Evolutionary conservation across 805 yeast species (phyloP).

Genomic region (Kurtzmaniella fragi): DNA sequence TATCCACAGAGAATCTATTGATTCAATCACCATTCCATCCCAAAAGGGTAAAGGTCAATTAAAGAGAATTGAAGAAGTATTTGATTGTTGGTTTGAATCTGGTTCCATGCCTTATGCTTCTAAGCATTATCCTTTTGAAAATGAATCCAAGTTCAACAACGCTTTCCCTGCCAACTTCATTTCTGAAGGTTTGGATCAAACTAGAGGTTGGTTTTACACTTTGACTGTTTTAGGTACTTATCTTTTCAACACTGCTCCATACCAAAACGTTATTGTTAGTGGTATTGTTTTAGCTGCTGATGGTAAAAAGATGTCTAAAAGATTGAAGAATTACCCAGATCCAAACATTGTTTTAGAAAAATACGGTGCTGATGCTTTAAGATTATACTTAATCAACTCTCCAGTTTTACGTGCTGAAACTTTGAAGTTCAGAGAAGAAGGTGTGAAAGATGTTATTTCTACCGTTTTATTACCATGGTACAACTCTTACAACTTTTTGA

Average conservation of each 20-base stretch:
- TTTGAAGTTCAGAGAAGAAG: constrained; percentile 95
- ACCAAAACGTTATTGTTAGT: constrained; percentile 88
- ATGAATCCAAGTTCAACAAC: constrained; percentile 49
- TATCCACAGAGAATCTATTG: constrained; percentile 90
- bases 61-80: constrained; percentile 93
- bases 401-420: constrained; percentile 97
- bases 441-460: constrained; percentile 96
- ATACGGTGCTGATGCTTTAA: constrained; percentile 97
- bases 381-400: constrained; percentile 93
- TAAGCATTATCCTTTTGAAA: constrained; percentile 94
- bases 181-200: constrained; percentile 98
- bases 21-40: constrained; percentile 89
- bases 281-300: constrained; percentile 97
- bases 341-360: constrained; percentile 75
- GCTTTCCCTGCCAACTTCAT: constrained; percentile 97
- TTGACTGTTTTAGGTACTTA: constrained; percentile 94
- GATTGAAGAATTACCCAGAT: constrained; percentile 97
- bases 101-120: constrained; percentile 99
- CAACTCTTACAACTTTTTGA: constrained; percentile 95
- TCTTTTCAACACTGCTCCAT: constrained; percentile 87
- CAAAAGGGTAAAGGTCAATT: constrained; percentile 80
- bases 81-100: constrained; percentile 99
- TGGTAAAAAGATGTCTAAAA: constrained; percentile 98
- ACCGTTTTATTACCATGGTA: constrained; percentile 98
- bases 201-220: constrained; percentile 99